Conservation (phyloP, 768 basidiomycete genomes). For the Rhizopogon salebrosus region DNA sequence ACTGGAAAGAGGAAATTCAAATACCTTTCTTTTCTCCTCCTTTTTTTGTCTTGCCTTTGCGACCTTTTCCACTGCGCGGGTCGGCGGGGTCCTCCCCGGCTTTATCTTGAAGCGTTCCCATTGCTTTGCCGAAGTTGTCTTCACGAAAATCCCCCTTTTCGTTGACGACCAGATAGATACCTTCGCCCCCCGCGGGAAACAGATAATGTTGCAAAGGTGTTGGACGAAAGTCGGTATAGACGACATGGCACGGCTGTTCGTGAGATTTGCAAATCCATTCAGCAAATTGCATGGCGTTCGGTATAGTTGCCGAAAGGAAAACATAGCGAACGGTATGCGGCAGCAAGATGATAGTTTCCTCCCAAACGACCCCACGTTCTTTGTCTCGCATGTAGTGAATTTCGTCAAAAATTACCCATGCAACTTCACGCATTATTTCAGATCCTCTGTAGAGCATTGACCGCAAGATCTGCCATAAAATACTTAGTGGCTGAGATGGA, state of each 20-base stretch:
- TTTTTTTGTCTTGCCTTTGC: conserved; percentile 89
- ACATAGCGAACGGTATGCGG: conserved; percentile 96
- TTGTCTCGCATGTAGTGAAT: conserved; percentile 99
- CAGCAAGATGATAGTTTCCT: conserved; percentile 96
- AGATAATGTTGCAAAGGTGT: conserved; percentile 98
- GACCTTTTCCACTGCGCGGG: conserved; percentile 75
- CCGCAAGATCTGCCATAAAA: conserved; percentile 71
- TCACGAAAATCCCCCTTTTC: conserved; percentile 97
- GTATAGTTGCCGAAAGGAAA: conserved; percentile 98
- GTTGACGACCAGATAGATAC: conserved; percentile 97
- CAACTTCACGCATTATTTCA: conserved; percentile 99
- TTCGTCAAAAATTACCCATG: conserved; percentile 99
- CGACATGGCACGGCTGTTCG: conserved; percentile 97
- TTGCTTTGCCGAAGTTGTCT: conserved; percentile 96
- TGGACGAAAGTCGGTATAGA: conserved; percentile 98
- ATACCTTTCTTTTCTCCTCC: conserved; percentile 90
- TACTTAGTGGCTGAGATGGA: neutral
- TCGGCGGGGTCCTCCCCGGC: conserved; percentile 92
- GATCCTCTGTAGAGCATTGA: conserved; percentile 99
- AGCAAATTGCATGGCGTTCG: conserved; percentile 98
- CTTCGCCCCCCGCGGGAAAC: conserved; percentile 94
- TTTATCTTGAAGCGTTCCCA: conserved; percentile 85
- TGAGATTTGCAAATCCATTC: conserved; percentile 99
- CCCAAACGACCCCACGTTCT: conserved; percentile 99
- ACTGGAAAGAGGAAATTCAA: neutral